Conservation (phyloP, 352 stramenopile species). For the Phytophthora hybrid region DNA sequence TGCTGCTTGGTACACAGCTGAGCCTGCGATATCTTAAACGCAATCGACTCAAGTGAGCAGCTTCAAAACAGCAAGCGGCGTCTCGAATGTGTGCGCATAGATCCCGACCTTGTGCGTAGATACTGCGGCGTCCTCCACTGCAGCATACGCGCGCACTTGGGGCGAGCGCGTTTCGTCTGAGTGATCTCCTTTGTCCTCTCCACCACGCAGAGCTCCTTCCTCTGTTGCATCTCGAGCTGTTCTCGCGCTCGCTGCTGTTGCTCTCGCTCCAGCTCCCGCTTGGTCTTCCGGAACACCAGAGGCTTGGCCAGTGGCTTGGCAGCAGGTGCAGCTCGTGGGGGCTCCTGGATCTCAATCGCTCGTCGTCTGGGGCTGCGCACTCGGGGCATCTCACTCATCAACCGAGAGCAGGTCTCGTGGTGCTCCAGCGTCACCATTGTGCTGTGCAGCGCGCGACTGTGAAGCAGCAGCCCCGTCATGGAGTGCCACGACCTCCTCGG, state of each 20-base stretch:
- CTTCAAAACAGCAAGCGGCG: constrained; percentile 55
- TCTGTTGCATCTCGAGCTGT: constrained; percentile 29
- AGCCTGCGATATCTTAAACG: background rate
- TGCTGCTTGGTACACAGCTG: background rate
- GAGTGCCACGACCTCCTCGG: constrained; percentile 39
- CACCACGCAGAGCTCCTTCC: constrained; percentile 27
- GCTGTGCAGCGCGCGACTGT: constrained; percentile 49
- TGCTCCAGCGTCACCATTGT: constrained; percentile 46
- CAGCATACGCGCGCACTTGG: constrained; percentile 34
- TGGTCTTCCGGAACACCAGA: constrained; percentile 65
- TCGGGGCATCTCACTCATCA: constrained; percentile 28
- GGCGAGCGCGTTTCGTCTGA: constrained; percentile 3
- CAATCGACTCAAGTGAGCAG: background rate
- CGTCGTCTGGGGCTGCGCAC: constrained; percentile 16
- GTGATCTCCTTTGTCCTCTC: background rate
- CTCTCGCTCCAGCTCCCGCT: constrained; percentile 59
- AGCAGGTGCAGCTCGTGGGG: constrained; percentile 5
- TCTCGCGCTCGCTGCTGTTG: constrained; percentile 25
- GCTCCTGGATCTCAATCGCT: constrained; percentile 13
- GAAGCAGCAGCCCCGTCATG: constrained; percentile 43
- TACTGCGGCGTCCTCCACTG: constrained; percentile 32
- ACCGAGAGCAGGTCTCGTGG: constrained; percentile 41
- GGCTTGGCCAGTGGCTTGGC: constrained; percentile 40
- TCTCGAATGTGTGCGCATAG: constrained; percentile 35
- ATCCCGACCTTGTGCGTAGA: constrained; percentile 20